phyloP scores from a whole-genome alignment of 108 stramenopile species.

The Parietichytrium sp. region DNA sequence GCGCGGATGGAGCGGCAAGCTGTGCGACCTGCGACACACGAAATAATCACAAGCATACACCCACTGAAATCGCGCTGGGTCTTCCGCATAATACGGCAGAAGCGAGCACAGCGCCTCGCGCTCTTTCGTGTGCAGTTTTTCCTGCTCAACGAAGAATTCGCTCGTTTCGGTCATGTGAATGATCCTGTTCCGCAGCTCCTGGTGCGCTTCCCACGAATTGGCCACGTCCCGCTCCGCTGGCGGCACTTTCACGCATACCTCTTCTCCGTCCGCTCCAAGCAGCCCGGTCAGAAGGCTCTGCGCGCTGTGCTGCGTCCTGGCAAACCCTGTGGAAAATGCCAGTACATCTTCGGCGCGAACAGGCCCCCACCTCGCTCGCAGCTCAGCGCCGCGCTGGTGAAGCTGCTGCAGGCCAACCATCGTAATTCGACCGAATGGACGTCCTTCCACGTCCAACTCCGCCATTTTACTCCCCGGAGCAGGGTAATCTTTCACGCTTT shows the following conservation, averaged over 20 bases:
- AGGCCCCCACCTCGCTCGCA: neutral
- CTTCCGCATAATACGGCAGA: neutral
- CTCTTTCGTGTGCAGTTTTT: neutral
- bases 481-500: too few relatives aligned
- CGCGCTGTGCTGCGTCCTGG: constrained; percentile 8
- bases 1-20: neutral
- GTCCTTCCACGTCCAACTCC: too few relatives aligned
- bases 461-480: too few relatives aligned
- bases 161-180: neutral
- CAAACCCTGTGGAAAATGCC: neutral
- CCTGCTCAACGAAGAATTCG: neutral
- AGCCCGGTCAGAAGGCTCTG: constrained; percentile 13
- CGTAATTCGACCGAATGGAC: neutral
- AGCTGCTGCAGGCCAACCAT: neutral
- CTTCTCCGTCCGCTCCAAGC: neutral
- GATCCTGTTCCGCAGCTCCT: neutral
- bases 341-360: neutral
- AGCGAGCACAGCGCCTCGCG: neutral
- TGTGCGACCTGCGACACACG: neutral
- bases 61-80: neutral
- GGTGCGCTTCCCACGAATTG: neutral
- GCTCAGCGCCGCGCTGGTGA: neutral
- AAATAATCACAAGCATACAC: constrained; percentile 20
- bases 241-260: neutral
- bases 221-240: neutral